Evolutionary conservation across 768 basidiomycete species (phyloP).

Genomic region (Termitomyces sp.): DNA sequence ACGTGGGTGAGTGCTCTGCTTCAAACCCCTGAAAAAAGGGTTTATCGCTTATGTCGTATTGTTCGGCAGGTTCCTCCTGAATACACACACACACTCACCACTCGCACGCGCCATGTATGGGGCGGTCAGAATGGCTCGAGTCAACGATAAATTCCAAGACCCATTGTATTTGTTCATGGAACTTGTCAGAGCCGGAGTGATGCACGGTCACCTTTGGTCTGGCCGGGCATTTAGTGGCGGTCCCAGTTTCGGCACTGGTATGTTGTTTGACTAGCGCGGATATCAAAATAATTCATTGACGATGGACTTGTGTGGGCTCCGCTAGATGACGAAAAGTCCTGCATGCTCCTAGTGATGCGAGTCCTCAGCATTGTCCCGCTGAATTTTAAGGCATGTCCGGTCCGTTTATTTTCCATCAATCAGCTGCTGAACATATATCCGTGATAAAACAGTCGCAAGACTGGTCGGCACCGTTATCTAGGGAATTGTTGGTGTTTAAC

Average conservation of each 20-base stretch:
- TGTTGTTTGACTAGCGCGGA: conserved; percentile 32
- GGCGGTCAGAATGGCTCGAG: conserved; percentile 69
- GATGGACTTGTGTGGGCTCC: conserved; percentile 17
- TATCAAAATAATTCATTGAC: conserved; percentile 20
- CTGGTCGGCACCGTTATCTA: conserved; percentile 95
- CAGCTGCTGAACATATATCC: background rate
- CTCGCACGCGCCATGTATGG: conserved; percentile 89
- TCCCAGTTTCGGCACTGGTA: conserved; percentile 90
- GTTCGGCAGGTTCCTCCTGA: conserved; percentile 72
- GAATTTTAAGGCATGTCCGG: conserved; percentile 77
- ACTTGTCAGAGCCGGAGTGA: conserved; percentile 91
- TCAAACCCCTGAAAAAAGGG: conserved; percentile 1
- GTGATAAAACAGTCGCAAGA: conserved; percentile 61
- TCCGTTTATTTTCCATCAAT: conserved; percentile 3
- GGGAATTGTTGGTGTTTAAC: conserved; percentile 97
- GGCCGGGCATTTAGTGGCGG: conserved; percentile 88
- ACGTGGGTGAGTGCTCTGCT: conserved; percentile 30
- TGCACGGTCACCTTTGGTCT: conserved; percentile 93
- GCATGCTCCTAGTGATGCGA: conserved; percentile 95
- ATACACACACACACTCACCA: conserved; percentile 84
- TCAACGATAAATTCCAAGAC: conserved; percentile 99
- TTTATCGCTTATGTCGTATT: conserved; percentile 8
- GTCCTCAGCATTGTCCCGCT: conserved; percentile 93
- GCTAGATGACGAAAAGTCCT: conserved; percentile 88
- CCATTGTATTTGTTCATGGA: conserved; percentile 93